These are phyloP conservation scores for Microdochium nivale DNA, from an alignment of 2,329 filamentous ascomycete genomes.

Conservation along the genomic window DNA sequence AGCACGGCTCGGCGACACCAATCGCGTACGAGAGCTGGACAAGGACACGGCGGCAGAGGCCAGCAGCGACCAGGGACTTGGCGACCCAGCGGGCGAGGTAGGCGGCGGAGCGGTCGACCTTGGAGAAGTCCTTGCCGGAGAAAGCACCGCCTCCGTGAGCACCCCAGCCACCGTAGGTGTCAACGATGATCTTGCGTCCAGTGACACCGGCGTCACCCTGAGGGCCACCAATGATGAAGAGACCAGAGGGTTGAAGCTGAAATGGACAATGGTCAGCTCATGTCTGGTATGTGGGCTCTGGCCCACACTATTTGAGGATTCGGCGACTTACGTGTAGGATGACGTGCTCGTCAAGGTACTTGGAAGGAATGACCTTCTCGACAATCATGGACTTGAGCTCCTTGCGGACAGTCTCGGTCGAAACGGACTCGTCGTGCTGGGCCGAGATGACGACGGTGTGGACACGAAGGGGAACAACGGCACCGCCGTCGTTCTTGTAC, in stretches of 20 bases:
- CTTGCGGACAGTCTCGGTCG: constrained; percentile 85
- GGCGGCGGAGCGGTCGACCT: constrained; percentile 96
- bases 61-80: constrained; percentile 89
- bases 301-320: too few species aligned
- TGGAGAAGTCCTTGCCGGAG: constrained; percentile 99
- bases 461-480: constrained; percentile 83
- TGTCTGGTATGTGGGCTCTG: too few species aligned
- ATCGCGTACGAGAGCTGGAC: constrained; percentile 99
- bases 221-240: constrained; percentile 98
- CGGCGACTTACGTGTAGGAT: constrained; percentile 89
- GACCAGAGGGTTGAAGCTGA: constrained; percentile 88
- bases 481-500: constrained; percentile 94
- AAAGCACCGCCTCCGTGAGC: constrained; percentile 99
- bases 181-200: constrained; percentile 98
- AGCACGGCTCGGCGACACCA: constrained; percentile 94
- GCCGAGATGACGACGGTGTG: constrained; percentile 96
- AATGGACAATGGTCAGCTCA: constrained; percentile 5
- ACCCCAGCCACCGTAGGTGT: constrained; percentile 99
- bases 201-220: constrained; percentile 98
- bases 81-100: constrained; percentile 98
- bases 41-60: constrained; percentile 82
- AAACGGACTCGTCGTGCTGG: constrained; percentile 83
- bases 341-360: constrained; percentile 89
- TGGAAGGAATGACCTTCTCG: constrained; percentile 83
- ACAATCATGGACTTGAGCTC: constrained; percentile 97